Evolutionary conservation across 306 rosid genomes (phyloP).

Genomic region (Mimosa pudica): DNA sequence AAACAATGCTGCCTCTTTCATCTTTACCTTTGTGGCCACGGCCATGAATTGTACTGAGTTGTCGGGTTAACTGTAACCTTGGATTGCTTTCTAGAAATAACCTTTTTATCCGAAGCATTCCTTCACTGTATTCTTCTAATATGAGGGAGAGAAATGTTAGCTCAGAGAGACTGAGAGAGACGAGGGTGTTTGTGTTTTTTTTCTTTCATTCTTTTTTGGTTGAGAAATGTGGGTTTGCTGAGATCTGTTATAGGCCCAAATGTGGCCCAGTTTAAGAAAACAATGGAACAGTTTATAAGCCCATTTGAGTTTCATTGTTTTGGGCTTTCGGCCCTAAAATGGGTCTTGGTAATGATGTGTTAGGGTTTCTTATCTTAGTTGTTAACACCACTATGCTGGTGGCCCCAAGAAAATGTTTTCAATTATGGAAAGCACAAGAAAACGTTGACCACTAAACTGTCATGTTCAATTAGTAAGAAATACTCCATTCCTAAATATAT

Average conservation of each 20-base stretch:
- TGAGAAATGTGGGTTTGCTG: not conserved
- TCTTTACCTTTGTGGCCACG: conserved; percentile 26
- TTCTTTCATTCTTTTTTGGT: not conserved
- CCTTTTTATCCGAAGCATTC: conserved; percentile 51
- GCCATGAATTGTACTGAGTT: conserved; percentile 36
- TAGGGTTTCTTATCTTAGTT: not conserved
- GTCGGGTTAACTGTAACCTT: conserved; percentile 26
- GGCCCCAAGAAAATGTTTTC: not conserved
- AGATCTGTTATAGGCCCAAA: not conserved
- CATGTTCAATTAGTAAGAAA: not conserved
- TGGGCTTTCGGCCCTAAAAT: not conserved
- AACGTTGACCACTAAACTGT: not conserved
- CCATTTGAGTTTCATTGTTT: not conserved
- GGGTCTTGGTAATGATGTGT: not conserved
- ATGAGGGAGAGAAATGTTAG: not conserved
- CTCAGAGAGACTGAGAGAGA: not conserved
- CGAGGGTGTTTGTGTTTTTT: not conserved
- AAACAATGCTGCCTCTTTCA: conserved; percentile 36
- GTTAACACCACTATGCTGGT: not conserved
- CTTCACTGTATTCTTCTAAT: not conserved
- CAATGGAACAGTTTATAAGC: not conserved
- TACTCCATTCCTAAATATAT: no score
- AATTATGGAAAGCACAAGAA: not conserved
- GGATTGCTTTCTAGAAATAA: conserved; percentile 29
- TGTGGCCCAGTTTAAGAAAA: not conserved